A percentile compares a stretch with the other conserved stretches of the same genome.
phyloP scores from a whole-genome alignment of 352 stramenopile genomes.

The Pythium pyrilobum region DNA sequence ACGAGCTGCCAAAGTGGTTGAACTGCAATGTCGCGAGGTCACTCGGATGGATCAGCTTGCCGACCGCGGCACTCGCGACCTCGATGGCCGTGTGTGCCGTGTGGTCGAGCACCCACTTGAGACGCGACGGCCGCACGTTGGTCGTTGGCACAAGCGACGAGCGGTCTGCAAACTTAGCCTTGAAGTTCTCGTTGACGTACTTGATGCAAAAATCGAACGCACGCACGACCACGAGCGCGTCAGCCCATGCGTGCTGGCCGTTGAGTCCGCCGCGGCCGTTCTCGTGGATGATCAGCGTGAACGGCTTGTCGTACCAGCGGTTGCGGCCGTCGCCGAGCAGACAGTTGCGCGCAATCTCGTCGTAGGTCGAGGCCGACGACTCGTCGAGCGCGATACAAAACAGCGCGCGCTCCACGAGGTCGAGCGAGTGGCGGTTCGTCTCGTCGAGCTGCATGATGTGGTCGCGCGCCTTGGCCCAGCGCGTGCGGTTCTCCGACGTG shows the following conservation, averaged over 20 bases:
- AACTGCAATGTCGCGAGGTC: conserved; percentile 90
- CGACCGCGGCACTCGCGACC: conserved; percentile 83
- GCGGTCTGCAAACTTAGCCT: conserved; percentile 74
- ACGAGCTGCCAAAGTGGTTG: conserved; percentile 88
- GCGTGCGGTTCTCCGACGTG: conserved; percentile 93
- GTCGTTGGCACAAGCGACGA: conserved; percentile 58
- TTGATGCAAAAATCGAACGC: conserved; percentile 94
- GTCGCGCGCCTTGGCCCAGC: conserved; percentile 89
- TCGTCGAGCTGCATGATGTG: conserved; percentile 84
- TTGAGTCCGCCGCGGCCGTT: conserved; percentile 95
- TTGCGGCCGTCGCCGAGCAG: conserved; percentile 90
- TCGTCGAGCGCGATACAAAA: conserved; percentile 93
- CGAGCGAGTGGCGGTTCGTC: conserved; percentile 87
- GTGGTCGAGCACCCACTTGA: conserved; percentile 85
- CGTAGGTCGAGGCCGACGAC: conserved; percentile 67
- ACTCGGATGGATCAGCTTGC: conserved; percentile 89
- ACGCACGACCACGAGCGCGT: conserved; percentile 94
- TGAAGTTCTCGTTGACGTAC: conserved; percentile 90
- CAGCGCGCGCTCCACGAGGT: conserved; percentile 90
- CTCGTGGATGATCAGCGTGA: conserved; percentile 95
- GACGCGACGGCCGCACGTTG: conserved; percentile 59
- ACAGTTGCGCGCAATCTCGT: conserved; percentile 82
- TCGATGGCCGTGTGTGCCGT: conserved; percentile 77
- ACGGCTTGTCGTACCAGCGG: conserved; percentile 98
- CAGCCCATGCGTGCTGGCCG: conserved; percentile 97